Percentiles rank a stretch among this genome's conserved stretches.
Conservation (phyloP, 2,329 filamentous ascomycete species). For the Aspergillus piperis region DNA sequence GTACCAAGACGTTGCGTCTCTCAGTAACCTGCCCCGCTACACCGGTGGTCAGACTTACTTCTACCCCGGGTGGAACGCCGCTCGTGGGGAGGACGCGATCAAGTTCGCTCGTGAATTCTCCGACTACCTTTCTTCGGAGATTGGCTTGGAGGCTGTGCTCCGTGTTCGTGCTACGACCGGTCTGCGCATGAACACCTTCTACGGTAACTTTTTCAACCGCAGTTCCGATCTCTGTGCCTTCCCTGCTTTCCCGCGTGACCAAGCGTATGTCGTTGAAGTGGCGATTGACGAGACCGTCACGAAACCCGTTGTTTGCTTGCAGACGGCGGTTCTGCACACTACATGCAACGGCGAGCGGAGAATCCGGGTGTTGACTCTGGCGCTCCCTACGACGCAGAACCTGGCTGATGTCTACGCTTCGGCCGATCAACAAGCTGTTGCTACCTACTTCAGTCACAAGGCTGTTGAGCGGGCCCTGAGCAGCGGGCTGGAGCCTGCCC, state of each 20-base stretch:
- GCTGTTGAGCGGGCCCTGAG: constrained; percentile 87
- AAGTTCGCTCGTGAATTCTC: constrained; percentile 98
- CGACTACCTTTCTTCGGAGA: constrained; percentile 94
- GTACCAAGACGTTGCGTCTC: constrained; percentile 94
- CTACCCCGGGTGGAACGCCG: constrained; percentile 97
- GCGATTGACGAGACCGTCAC: constrained; percentile 93
- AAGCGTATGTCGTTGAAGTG: constrained; percentile 96
- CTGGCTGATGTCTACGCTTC: constrained; percentile 91
- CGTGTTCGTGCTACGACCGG: constrained; percentile 94
- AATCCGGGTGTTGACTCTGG: constrained; percentile 90
- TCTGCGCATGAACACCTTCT: constrained; percentile 94
- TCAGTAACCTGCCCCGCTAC: constrained; percentile 93
- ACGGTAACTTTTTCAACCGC: constrained; percentile 99
- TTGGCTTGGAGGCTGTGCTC: constrained; percentile 92
- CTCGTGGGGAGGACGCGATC: constrained; percentile 89
- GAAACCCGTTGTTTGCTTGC: constrained; percentile 88
- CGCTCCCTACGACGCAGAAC: constrained; percentile 87
- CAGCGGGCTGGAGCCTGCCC: constrained; percentile 82
- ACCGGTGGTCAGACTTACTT: constrained; percentile 98
- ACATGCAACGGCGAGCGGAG: constrained; percentile 96
- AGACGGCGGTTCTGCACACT: constrained; percentile 93
- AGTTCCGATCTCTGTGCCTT: constrained; percentile 97
- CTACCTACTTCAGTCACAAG: constrained; percentile 95
- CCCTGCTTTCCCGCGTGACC: constrained; percentile 94
- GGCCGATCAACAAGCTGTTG: constrained; percentile 90